Conservation (phyloP, 768 basidiomycete genomes). For the Kondoa malvinella region DNA sequence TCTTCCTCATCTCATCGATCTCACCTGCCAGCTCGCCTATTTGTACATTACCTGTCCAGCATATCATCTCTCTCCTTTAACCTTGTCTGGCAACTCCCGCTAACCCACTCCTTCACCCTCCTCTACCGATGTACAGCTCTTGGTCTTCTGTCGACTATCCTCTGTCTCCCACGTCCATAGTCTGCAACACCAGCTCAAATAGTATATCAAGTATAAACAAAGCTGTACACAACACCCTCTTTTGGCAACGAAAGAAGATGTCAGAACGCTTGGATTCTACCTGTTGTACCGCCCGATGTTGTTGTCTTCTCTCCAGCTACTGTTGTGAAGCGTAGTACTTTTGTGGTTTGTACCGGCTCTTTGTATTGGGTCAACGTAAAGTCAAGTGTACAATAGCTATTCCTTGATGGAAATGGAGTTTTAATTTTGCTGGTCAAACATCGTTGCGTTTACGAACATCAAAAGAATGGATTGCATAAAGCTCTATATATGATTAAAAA, state of each 20-base stretch:
- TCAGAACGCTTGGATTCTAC: too few species aligned
- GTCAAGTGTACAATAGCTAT: neutral
- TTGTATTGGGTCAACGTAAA: neutral
- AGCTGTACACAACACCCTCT: neutral
- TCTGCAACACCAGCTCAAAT: too few species aligned
- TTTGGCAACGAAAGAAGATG: too few species aligned
- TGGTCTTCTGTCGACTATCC: neutral
- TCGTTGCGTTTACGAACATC: too few species aligned
- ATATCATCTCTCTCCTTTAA: neutral
- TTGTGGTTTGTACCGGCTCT: neutral
- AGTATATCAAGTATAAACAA: neutral
- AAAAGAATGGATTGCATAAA: too few species aligned
- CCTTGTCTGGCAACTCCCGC: too few species aligned
- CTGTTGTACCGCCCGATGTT: too few species aligned
- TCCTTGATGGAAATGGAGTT: too few species aligned
- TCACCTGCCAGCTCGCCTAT: neutral
- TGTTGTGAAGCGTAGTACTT: neutral
- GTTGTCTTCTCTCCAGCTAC: neutral
- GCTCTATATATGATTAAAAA: too few species aligned
- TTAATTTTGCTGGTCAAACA: too few species aligned
- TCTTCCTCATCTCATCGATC: neutral
- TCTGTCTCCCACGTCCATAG: too few species aligned
- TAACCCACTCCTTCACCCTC: too few species aligned
- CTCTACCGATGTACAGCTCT: neutral
- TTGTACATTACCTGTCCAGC: neutral